Conservation (phyloP, 2,329 filamentous ascomycete species). For the Trichophyton verrucosum region DNA sequence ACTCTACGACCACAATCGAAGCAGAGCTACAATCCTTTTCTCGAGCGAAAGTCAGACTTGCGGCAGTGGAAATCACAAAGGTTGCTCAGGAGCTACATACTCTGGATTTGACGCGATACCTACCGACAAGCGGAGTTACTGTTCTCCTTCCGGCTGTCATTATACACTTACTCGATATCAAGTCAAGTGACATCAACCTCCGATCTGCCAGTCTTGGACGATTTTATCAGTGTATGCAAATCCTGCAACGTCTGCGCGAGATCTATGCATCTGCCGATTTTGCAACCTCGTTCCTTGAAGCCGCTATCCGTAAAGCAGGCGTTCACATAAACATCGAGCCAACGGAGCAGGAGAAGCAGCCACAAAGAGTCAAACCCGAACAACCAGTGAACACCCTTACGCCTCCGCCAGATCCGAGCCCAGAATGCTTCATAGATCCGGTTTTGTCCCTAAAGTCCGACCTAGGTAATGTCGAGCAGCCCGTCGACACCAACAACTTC, state of each 20-base stretch:
- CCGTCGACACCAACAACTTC: background rate
- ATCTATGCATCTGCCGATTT: constrained; percentile 92
- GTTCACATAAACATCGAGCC: constrained; percentile 49
- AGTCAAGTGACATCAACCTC: constrained; percentile 60
- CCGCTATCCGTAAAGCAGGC: constrained; percentile 74
- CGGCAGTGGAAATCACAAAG: constrained; percentile 71
- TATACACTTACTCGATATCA: constrained; percentile 86
- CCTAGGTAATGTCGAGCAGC: constrained; percentile 13
- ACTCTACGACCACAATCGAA: constrained; percentile 44
- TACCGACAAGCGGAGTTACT: constrained; percentile 82
- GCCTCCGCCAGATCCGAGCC: constrained; percentile 30
- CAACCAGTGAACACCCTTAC: constrained; percentile 23
- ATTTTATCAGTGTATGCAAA: constrained; percentile 84
- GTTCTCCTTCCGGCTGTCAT: constrained; percentile 87
- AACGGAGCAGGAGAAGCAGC: constrained; percentile 12
- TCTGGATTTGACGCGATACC: constrained; percentile 59
- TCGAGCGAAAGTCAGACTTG: constrained; percentile 66
- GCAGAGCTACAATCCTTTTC: constrained; percentile 71
- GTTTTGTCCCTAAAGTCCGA: background rate
- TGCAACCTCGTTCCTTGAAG: constrained; percentile 87
- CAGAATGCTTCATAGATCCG: constrained; percentile 15
- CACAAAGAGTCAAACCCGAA: background rate
- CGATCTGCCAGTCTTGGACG: constrained; percentile 63
- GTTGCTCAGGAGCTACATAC: constrained; percentile 67
- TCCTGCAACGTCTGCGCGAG: constrained; percentile 75